Conservation (phyloP, 1,139 yeast species). For the Suhomyces ambrosiae region DNA sequence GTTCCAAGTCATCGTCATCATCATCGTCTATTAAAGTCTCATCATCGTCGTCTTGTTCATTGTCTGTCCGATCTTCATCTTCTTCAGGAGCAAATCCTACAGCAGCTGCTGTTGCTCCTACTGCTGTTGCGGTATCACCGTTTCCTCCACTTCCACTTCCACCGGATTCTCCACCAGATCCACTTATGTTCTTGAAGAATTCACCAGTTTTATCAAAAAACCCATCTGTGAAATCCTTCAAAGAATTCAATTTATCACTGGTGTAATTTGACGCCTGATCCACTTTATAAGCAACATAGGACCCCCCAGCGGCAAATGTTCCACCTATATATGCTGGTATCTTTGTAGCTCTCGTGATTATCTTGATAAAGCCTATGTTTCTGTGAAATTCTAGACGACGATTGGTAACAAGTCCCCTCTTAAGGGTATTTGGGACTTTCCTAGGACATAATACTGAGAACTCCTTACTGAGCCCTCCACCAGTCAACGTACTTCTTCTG, state of each 20-base stretch:
- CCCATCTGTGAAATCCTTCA: conserved; percentile 59
- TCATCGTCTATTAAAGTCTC: conserved; percentile 34
- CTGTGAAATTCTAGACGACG: conserved; percentile 19
- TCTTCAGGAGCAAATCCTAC: conserved; percentile 43
- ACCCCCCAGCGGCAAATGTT: conserved; percentile 91
- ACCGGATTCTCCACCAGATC: conserved; percentile 19
- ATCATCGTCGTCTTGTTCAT: conserved; percentile 34
- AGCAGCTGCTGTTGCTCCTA: conserved; percentile 51
- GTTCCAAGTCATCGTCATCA: conserved; percentile 47
- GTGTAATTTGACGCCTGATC: conserved; percentile 82
- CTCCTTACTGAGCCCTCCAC: conserved; percentile 2
- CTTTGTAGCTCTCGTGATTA: conserved; percentile 45
- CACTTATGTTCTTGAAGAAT: conserved; percentile 32
- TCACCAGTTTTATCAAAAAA: conserved; percentile 48
- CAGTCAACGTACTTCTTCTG: neutral
- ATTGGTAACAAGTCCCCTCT: neutral
- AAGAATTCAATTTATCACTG: conserved; percentile 60
- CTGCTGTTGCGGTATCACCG: conserved; percentile 42
- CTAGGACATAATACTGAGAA: conserved; percentile 8
- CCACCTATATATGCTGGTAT: conserved; percentile 87
- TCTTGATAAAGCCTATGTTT: conserved; percentile 52
- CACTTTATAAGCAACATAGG: conserved; percentile 86
- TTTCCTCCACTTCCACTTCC: conserved; percentile 33
- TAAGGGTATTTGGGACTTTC: neutral
- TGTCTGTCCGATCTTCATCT: conserved; percentile 18